A percentile compares a stretch with the other conserved stretches of the same genome.
These are phyloP conservation scores for Phaeotremella skinneri DNA, from an alignment of 768 basidiomycete species.

Conservation along the genomic window DNA sequence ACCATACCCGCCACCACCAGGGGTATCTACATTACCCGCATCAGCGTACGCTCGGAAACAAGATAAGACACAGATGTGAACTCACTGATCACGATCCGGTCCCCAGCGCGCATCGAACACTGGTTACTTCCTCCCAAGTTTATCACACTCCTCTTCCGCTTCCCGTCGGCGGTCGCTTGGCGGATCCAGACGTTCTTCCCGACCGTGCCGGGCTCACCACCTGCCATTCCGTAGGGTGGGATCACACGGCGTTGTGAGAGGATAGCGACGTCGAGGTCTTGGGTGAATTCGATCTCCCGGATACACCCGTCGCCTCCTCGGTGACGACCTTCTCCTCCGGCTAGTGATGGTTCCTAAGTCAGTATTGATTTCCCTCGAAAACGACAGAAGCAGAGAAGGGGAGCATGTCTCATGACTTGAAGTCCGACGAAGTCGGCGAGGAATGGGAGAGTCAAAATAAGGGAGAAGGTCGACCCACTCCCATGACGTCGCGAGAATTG, in stretches of 20 bases:
- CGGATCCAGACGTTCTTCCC: slow-evolving; percentile 23
- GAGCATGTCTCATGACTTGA: no score
- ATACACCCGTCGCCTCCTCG: slow-evolving; percentile 40
- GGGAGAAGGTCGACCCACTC: not conserved
- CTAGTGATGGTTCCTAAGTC: slow-evolving; percentile 1
- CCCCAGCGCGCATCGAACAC: slow-evolving; percentile 17
- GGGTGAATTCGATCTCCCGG: slow-evolving; percentile 38
- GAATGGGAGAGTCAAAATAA: not conserved
- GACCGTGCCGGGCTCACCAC: slow-evolving; percentile 45
- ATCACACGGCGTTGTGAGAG: slow-evolving; percentile 34
- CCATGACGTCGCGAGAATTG: slow-evolving; percentile 32
- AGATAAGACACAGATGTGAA: not conserved
- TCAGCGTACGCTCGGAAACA: not conserved
- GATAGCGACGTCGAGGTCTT: slow-evolving; percentile 32
- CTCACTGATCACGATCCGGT: slow-evolving; percentile 25
- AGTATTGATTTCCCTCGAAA: no score
- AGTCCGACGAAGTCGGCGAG: not conserved
- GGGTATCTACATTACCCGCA: slow-evolving; percentile 22
- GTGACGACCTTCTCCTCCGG: slow-evolving; percentile 35
- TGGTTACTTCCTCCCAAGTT: slow-evolving; percentile 24
- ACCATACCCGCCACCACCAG: slow-evolving; percentile 41
- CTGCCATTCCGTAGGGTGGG: slow-evolving; percentile 53
- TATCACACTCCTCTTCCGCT: slow-evolving; percentile 10
- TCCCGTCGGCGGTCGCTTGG: not conserved
- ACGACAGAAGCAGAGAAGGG: no score